Evolutionary conservation across 805 yeast genomes (phyloP), one percentile per base, ranked within the genome.

Genomic region (Peterozyma xylosa): DNA sequence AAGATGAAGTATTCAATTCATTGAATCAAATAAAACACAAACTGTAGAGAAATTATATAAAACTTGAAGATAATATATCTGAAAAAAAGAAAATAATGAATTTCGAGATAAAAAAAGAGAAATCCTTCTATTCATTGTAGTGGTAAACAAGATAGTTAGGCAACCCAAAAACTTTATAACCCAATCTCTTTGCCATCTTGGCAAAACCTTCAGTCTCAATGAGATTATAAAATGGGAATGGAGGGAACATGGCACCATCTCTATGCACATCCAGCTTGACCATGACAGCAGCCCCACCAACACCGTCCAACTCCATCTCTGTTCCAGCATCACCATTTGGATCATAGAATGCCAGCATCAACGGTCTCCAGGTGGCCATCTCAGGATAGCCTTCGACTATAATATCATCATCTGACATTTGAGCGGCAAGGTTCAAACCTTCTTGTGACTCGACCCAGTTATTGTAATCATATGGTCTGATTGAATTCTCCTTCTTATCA

Each of bases 191-290:
- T 37, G 96, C 96, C 98, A 93, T 93, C 63, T 83, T 84, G n/a
- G 93, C 97, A 65, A 93, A 93, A 14, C 99, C 99, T 66, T 93
- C 99, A 9, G 97, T 90, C 69, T 93, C 99, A 50, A 93, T 89
- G 62, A 93, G 73, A 62, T 93, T 96, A 62, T 91, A 90, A 71
- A 93, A 93, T 48, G 99, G 93, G 78, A 93, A 93, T 41, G 95
- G 86, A 14, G 99, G 99, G 78, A 93, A 93, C 97, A 93, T 91
- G 44, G 98, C 98, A 42, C 99, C 99, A 63, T 93, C 99, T 61
- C 99, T 76, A 65, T 93, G 99, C 43, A 93, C 99, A 53, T 90
- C 97, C 10, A 97, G 96, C 59, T 91, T 88, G 30, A 93, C 99
- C 66, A 93, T 62, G 30, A 95, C 81, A 37, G 97, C 95, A 17